phyloP scores from a whole-genome alignment of 2,329 filamentous ascomycete genomes.

The Sphaerulina populicola region DNA sequence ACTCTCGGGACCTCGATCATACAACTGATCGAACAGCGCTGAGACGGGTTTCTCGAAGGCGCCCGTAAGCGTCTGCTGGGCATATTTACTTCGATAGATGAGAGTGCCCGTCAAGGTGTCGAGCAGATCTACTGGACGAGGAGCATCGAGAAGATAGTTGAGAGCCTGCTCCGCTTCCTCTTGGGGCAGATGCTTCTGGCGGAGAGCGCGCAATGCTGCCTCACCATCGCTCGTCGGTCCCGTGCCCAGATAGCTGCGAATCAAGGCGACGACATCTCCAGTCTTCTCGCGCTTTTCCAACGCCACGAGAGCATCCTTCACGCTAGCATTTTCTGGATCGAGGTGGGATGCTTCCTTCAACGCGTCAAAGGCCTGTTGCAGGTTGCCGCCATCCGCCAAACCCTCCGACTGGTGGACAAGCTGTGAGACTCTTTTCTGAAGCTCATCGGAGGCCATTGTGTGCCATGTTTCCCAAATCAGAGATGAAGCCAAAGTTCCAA shows the following conservation, averaged over 20 bases:
- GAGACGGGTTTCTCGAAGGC: slow-evolving; percentile 36
- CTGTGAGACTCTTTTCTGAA: slow-evolving; percentile 19
- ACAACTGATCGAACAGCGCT: slow-evolving; percentile 38
- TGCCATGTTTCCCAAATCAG: slow-evolving; percentile 19
- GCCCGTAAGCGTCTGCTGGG: slow-evolving; percentile 35
- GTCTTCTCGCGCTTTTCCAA: slow-evolving; percentile 30
- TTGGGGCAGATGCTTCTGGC: slow-evolving; percentile 29
- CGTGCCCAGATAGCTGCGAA: slow-evolving; percentile 23
- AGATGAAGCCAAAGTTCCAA: neutral
- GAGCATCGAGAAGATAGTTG: slow-evolving; percentile 37
- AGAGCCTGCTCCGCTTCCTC: slow-evolving; percentile 37
- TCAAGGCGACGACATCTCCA: slow-evolving; percentile 18
- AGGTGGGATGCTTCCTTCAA: slow-evolving; percentile 40
- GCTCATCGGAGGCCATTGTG: slow-evolving; percentile 19
- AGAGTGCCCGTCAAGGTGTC: slow-evolving; percentile 35
- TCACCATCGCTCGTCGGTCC: slow-evolving; percentile 36
- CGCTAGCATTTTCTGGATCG: slow-evolving; percentile 35
- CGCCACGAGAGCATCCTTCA: slow-evolving; percentile 37
- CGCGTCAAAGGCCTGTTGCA: slow-evolving; percentile 36
- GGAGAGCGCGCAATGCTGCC: slow-evolving; percentile 30
- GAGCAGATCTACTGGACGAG: slow-evolving; percentile 28
- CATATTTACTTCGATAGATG: slow-evolving; percentile 28
- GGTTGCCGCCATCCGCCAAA: slow-evolving; percentile 23
- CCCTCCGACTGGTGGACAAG: slow-evolving; percentile 24
- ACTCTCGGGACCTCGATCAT: slow-evolving; percentile 40